Conservation (phyloP, 2,329 filamentous ascomycete species). For the Colletotrichum somersetense region DNA sequence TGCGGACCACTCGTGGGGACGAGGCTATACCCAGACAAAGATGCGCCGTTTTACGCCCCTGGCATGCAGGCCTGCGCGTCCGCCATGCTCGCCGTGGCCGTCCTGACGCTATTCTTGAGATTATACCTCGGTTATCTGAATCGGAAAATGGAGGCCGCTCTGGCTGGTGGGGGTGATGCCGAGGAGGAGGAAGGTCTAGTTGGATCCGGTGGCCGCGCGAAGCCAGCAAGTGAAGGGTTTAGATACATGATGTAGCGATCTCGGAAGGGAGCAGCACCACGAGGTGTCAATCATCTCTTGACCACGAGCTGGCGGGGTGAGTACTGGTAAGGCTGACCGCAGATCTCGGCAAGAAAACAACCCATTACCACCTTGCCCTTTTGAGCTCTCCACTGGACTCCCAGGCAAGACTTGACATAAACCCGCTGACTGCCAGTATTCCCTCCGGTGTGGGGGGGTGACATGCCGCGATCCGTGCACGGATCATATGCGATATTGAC, state of each 20-base stretch:
- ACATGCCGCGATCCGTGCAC: constrained; percentile 6
- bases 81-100: constrained; percentile 72
- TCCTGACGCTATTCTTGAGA: constrained; percentile 67
- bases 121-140: constrained; percentile 67
- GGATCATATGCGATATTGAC: neutral
- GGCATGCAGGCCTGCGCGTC: constrained; percentile 74
- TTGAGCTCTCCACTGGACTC: too few species aligned
- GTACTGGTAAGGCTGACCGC: neutral
- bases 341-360: neutral
- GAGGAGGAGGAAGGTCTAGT: constrained; percentile 58
- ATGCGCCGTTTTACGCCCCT: constrained; percentile 71
- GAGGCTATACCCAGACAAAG: constrained; percentile 70
- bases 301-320: neutral
- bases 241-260: constrained; percentile 61
- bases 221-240: constrained; percentile 50
- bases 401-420: neutral
- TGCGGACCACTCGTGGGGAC: constrained; percentile 80
- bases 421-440: neutral
- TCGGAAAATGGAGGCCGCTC: constrained; percentile 55
- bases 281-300: neutral
- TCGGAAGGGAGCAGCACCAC: neutral
- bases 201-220: constrained; percentile 46
- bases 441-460: neutral
- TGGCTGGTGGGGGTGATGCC: constrained; percentile 42
- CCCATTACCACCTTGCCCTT: neutral